Evolutionary conservation across 2,329 filamentous ascomycete species (phyloP).

Genomic region (Neoascochyta sp.): DNA sequence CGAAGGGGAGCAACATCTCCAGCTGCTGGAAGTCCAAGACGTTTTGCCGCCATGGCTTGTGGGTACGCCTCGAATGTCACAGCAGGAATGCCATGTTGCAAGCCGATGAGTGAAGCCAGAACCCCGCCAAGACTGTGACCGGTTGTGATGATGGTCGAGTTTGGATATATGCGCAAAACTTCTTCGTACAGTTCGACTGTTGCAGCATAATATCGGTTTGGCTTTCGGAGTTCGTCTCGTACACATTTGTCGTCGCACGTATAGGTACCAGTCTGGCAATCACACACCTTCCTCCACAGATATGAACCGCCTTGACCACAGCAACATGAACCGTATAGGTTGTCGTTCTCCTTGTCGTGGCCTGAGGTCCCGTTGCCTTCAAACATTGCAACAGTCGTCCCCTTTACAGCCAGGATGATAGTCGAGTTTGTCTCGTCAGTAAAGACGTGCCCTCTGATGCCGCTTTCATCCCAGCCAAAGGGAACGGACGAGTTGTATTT

Average conservation of each 20-base stretch:
- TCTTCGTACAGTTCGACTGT: slow-evolving; percentile 34
- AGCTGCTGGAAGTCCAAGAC: slow-evolving; percentile 29
- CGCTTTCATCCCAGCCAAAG: slow-evolving; percentile 38
- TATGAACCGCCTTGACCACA: slow-evolving; percentile 36
- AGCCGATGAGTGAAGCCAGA: slow-evolving; percentile 33
- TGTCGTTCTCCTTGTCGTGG: slow-evolving; percentile 38
- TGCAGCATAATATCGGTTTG: slow-evolving; percentile 33
- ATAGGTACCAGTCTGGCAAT: slow-evolving; percentile 35
- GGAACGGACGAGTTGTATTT: slow-evolving; percentile 30
- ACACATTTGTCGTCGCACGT: slow-evolving; percentile 36
- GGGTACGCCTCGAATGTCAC: slow-evolving; percentile 37
- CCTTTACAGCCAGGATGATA: slow-evolving; percentile 34
- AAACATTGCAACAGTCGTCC: slow-evolving; percentile 36
- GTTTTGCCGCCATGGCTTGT: slow-evolving; percentile 33
- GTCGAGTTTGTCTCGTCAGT: slow-evolving; percentile 32
- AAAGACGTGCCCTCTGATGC: slow-evolving; percentile 37
- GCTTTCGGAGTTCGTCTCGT: slow-evolving; percentile 27
- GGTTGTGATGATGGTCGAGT: slow-evolving; percentile 33
- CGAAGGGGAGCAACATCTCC: slow-evolving; percentile 30
- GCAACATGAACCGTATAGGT: slow-evolving; percentile 36
- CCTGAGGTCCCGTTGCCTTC: slow-evolving; percentile 36
- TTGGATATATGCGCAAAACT: slow-evolving; percentile 31
- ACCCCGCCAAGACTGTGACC: slow-evolving; percentile 37
- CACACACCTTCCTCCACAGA: slow-evolving; percentile 35
- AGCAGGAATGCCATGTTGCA: slow-evolving; percentile 31